phyloP scores from a whole-genome alignment of 768 basidiomycete genomes.

The Agaricus subrufescens region DNA sequence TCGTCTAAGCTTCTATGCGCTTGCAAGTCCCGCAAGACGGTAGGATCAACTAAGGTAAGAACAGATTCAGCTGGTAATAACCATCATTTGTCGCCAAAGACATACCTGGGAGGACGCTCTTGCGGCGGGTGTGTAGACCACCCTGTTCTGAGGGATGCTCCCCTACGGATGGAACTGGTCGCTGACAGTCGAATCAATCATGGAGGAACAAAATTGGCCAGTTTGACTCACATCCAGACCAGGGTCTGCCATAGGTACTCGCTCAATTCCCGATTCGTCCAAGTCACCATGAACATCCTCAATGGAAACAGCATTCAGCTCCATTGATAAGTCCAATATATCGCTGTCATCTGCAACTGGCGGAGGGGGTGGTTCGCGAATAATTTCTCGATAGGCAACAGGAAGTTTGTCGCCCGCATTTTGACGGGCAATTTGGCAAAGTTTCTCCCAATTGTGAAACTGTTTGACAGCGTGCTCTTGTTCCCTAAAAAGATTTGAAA shows the following conservation, averaged over 20 bases:
- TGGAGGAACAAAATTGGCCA: neutral
- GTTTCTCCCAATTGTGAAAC: conserved; percentile 85
- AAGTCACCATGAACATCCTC: conserved; percentile 68
- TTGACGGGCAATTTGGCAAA: conserved; percentile 70
- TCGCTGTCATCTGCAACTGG: conserved; percentile 78
- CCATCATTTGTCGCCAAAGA: conserved; percentile 3
- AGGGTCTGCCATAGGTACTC: conserved; percentile 91
- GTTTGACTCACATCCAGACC: conserved; percentile 68
- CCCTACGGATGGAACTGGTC: conserved; percentile 9
- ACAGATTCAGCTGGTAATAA: conserved; percentile 11
- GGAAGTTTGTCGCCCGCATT: conserved; percentile 73
- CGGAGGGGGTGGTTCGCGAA: conserved; percentile 72
- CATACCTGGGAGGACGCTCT: conserved; percentile 89
- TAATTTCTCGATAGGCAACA: conserved; percentile 60
- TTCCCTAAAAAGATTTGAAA: conserved; percentile 50
- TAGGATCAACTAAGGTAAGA: conserved; percentile 66
- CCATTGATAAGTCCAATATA: conserved; percentile 85
- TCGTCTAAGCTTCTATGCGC: conserved; percentile 82
- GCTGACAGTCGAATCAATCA: neutral
- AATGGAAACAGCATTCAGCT: conserved; percentile 79
- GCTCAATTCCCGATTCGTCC: conserved; percentile 79
- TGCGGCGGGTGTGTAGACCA: conserved; percentile 85
- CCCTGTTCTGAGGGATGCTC: conserved; percentile 47
- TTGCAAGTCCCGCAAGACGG: conserved; percentile 83
- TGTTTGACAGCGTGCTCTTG: conserved; percentile 80